These are phyloP conservation scores for Coemansia sp. DNA, from an alignment of 192 early-diverging fungal species.

Conservation along the genomic window DNA sequence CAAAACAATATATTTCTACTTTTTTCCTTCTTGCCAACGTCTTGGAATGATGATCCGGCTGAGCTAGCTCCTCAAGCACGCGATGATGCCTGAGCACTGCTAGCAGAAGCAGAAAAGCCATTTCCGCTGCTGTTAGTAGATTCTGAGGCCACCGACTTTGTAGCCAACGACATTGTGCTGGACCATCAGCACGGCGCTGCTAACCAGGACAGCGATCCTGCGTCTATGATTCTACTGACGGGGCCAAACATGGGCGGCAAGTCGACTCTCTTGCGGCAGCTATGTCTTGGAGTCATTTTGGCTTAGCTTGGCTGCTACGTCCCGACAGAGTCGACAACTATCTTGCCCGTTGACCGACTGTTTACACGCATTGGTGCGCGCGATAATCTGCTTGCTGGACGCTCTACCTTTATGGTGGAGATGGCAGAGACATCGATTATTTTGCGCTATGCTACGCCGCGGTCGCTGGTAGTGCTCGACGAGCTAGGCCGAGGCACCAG, in stretches of 20 bases:
- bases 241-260: conserved; percentile 99
- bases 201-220: conserved; percentile 49
- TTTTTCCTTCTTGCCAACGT: conserved; percentile 45
- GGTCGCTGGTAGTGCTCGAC: conserved; percentile 94
- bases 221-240: conserved; percentile 84
- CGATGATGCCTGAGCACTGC: not conserved
- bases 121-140: not conserved
- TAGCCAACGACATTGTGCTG: conserved; percentile 92
- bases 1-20: not conserved
- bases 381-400: conserved; percentile 93
- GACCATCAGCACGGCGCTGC: conserved; percentile 42
- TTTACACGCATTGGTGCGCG: conserved; percentile 98
- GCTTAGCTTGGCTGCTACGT: conserved; percentile 96
- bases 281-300: conserved; percentile 93
- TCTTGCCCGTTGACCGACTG: conserved; percentile 91
- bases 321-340: conserved; percentile 72
- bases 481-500: conserved; percentile 97
- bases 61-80: not conserved
- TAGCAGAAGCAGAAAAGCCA: not conserved
- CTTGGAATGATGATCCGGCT: conserved; percentile 40
- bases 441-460: conserved; percentile 85
- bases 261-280: conserved; percentile 93
- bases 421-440: conserved; percentile 93
- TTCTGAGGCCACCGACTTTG: conserved; percentile 65
- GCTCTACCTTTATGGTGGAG: conserved; percentile 98